Base-by-base conservation (phyloP, 2,329 filamentous ascomycete genomes). In the Alternaria panax region DNA sequence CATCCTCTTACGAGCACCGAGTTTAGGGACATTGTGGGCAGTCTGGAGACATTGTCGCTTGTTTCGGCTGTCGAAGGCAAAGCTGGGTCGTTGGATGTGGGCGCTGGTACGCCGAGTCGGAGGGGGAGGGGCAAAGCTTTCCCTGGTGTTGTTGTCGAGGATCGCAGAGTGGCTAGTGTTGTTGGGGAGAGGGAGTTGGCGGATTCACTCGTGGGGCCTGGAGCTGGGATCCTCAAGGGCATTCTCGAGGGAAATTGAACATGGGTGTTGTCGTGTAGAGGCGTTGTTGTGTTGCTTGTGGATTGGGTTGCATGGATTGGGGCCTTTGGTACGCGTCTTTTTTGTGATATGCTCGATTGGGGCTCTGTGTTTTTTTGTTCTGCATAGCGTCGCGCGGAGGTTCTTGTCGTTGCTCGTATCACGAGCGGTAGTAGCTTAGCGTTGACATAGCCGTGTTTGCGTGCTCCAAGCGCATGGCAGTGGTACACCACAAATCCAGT, bases 11-110 rank as follows among this genome's bases (percentile, higher is more conserved):
- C 92, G 2, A 90, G 87, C 71, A 95, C 92, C 5, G 95, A 99
- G 77, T 99, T 99, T 78, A 88, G 93, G 58, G 95, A 99, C 78
- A 93, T 99, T 5, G 84, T 97, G 20, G 89, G 90, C 34, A 96
- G 92, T 68, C 80, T 99, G 52, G 95, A 99, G 81, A 95, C 93
- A 0, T 81, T 97, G 46, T 93, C 92, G 2, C 82, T 98, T 22
- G 85, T 97, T 6, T 84, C 90, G 76, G 78, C 89, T 80, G 72
- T 91, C 80, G 74, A 92, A 85, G 81, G 91, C 82, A 92, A 86
- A 81, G 90, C 82, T 50, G 91, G 87, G 45, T 91, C 85, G 64
- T 89, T 91, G 72, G 79, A 78, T 60, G 70, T 80, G 64, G 75
- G 86, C 42, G 80, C 87, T 30, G 87, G 88, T 62, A 92, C 91